A percentile compares a stretch with the other conserved stretches of the same genome.
These are phyloP conservation scores for Agrocybe chaxingu DNA, from an alignment of 768 basidiomycete genomes.

Conservation along the genomic window DNA sequence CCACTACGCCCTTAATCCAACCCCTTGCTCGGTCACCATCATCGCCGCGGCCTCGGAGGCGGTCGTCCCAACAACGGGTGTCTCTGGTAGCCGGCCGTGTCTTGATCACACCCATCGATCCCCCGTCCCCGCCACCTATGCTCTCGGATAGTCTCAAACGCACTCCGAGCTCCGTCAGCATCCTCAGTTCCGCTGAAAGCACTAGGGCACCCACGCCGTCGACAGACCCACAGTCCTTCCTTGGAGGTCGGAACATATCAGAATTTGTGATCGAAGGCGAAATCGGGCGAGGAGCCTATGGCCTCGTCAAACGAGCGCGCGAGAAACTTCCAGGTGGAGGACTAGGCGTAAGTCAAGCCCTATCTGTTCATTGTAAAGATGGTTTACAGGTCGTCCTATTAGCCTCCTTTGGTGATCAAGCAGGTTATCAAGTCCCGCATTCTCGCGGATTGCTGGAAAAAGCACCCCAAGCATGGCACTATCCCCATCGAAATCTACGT, in stretches of 20 bases:
- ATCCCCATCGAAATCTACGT: constrained; percentile 98
- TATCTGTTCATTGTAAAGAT: constrained; percentile 12
- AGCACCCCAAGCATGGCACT: constrained; percentile 89
- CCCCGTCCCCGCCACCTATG: constrained; percentile 60
- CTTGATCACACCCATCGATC: constrained; percentile 72
- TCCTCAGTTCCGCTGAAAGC: constrained; percentile 56
- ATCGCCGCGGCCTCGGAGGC: constrained; percentile 62
- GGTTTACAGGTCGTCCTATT: constrained; percentile 19
- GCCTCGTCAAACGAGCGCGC: constrained; percentile 86
- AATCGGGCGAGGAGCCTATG: constrained; percentile 93
- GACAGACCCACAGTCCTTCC: constrained; percentile 39
- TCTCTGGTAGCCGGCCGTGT: constrained; percentile 82
- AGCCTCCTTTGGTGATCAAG: constrained; percentile 94
- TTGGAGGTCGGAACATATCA: constrained; percentile 72
- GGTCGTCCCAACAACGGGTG: constrained; percentile 83
- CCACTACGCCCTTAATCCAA: constrained; percentile 24
- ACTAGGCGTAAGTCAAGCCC: constrained; percentile 66
- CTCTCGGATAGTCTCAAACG: constrained; percentile 64
- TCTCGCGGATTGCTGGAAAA: constrained; percentile 99
- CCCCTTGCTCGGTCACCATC: constrained; percentile 47
- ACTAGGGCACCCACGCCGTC: constrained; percentile 64
- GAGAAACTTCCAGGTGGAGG: constrained; percentile 73
- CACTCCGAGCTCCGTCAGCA: constrained; percentile 58
- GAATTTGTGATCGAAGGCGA: constrained; percentile 86
- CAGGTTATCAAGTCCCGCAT: constrained; percentile 99